phyloP scores from a whole-genome alignment of 2,329 filamentous ascomycete species.

The Trichoderma breve region DNA sequence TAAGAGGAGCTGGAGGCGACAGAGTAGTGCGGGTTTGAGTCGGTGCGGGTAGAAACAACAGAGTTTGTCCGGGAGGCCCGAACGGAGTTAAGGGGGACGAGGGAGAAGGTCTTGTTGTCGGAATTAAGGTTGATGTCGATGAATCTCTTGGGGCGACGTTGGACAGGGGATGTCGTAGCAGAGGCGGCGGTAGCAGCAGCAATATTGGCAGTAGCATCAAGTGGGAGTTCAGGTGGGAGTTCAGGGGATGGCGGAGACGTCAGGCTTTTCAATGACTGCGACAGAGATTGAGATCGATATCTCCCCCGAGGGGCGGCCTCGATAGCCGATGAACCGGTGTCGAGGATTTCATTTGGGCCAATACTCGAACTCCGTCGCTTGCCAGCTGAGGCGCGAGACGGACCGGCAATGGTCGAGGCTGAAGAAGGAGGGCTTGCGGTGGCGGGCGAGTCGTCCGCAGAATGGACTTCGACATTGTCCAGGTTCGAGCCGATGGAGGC shows the following conservation, averaged over 20 bases:
- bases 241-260: conserved; percentile 22
- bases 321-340: not conserved
- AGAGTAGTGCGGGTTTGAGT: conserved; percentile 35
- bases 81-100: conserved; percentile 38
- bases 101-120: conserved; percentile 60
- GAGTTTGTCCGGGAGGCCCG: conserved; percentile 28
- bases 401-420: not conserved
- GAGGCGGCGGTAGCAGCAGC: conserved; percentile 29
- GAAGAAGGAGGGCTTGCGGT: not conserved
- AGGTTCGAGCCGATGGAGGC: not conserved
- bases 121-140: conserved; percentile 53
- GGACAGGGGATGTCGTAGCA: conserved; percentile 23
- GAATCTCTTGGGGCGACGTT: conserved; percentile 34
- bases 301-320: not conserved
- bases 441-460: not conserved
- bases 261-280: conserved; percentile 17
- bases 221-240: conserved; percentile 21
- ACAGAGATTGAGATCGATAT: conserved; percentile 5
- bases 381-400: not conserved
- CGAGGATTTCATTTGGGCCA: not conserved
- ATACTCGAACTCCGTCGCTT: conserved; percentile 5
- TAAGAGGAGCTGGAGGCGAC: conserved; percentile 49
- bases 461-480: conserved; percentile 13
- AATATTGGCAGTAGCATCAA: conserved; percentile 28
- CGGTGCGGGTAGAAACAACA: conserved; percentile 32